phyloP scores from a whole-genome alignment of 495 filamentous ascomycete genomes.

The Neurospora sp. region DNA sequence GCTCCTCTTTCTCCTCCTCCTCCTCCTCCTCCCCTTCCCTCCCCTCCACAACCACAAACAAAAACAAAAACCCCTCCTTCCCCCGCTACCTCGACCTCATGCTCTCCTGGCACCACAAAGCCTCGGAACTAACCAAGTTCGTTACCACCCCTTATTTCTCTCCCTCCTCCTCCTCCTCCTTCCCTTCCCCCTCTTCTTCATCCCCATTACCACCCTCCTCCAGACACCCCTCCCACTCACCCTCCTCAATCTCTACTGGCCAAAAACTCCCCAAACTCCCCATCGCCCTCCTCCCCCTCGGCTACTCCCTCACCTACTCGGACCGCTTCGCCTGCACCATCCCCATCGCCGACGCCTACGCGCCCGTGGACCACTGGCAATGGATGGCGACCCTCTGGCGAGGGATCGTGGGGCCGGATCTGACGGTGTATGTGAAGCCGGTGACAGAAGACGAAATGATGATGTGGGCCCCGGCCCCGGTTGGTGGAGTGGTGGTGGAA shows the following conservation, averaged over 20 bases:
- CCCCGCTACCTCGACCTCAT: slow-evolving; percentile 62
- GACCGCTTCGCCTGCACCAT: slow-evolving; percentile 63
- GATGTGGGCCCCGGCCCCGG: neutral
- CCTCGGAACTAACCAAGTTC: slow-evolving; percentile 53
- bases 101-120: slow-evolving; percentile 59
- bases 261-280: slow-evolving; percentile 28
- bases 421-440: slow-evolving; percentile 61
- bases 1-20: neutral
- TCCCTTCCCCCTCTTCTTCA: neutral
- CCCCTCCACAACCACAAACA: neutral
- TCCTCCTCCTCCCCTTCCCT: neutral
- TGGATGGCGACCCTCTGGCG: slow-evolving; percentile 97
- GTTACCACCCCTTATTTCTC: slow-evolving; percentile 33
- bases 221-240: neutral
- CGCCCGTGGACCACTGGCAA: slow-evolving; percentile 88
- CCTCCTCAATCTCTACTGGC: neutral
- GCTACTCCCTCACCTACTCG: slow-evolving; percentile 65
- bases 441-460: slow-evolving; percentile 12
- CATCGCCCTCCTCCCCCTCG: slow-evolving; percentile 57
- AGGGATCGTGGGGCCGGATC: slow-evolving; percentile 72
- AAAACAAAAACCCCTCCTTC: slow-evolving; percentile 34
- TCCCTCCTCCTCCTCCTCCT: neutral
- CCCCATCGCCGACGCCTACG: slow-evolving; percentile 67
- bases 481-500: slow-evolving; percentile 33
- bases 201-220: neutral